phyloP scores from a whole-genome alignment of 495 filamentous ascomycete genomes.

The Hypoxylon lenormandii region DNA sequence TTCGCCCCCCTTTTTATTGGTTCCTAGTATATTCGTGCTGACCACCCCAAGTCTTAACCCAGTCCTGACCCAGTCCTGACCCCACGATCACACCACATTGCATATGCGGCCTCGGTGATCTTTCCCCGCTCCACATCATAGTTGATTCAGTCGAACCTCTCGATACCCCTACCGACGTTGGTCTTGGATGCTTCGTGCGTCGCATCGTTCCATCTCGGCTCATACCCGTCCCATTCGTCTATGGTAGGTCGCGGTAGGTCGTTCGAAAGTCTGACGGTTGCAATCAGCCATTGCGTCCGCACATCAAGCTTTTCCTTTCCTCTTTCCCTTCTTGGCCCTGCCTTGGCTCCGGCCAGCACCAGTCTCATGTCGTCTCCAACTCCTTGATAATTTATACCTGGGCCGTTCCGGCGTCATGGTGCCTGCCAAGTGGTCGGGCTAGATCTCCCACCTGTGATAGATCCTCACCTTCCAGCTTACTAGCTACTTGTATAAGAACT shows the following conservation, averaged over 20 bases:
- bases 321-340: not conserved
- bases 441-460: not conserved
- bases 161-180: not conserved
- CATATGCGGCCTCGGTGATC: constrained; percentile 42
- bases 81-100: constrained; percentile 50
- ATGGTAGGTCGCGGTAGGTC: not conserved
- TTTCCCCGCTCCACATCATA: constrained; percentile 27
- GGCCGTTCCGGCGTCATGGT: not conserved
- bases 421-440: constrained; percentile 16
- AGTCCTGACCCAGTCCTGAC: constrained; percentile 12
- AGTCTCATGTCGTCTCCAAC: constrained; percentile 9
- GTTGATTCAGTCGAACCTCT: not conserved
- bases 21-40: not conserved
- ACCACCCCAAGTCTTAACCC: no score
- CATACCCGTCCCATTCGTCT: constrained; percentile 37
- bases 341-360: constrained; percentile 1
- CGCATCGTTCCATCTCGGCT: constrained; percentile 52
- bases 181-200: constrained; percentile 23
- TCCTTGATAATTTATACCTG: constrained; percentile 15
- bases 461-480: not conserved
- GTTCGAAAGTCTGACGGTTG: constrained; percentile 24
- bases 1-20: not conserved
- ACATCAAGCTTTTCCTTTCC: constrained; percentile 18
- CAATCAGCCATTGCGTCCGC: constrained; percentile 2
- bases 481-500: not conserved